Percentiles rank a stretch among this genome's conserved stretches.
These are phyloP conservation scores for Rosa rugosa DNA, from an alignment of 306 rosid genomes.

Conservation along the genomic window DNA sequence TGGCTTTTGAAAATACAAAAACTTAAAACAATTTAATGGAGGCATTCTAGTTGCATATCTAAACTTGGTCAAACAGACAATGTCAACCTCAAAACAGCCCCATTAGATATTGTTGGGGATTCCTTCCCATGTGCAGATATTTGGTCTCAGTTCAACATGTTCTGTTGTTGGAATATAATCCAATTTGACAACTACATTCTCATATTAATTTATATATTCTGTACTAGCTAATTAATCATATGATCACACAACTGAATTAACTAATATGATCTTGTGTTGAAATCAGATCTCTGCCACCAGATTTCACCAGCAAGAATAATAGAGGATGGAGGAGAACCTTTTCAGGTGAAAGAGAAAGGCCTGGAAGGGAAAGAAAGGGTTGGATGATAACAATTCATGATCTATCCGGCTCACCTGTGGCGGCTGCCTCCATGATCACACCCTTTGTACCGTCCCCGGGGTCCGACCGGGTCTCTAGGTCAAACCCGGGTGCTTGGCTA, in stretches of 20 bases:
- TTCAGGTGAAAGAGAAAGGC: conserved; percentile 49
- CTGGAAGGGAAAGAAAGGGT: conserved; percentile 83
- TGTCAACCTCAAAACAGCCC: conserved; percentile 36
- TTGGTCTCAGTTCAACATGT: conserved; percentile 15
- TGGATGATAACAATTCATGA: conserved; percentile 92
- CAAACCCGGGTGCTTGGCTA: conserved; percentile 95
- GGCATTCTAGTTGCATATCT: conserved; percentile 20
- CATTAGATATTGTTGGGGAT: conserved; percentile 23
- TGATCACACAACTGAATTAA: background rate
- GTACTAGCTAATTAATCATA: background rate
- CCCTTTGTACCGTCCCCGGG: conserved; percentile 93
- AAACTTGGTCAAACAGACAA: conserved; percentile 48
- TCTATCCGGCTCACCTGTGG: conserved; percentile 88
- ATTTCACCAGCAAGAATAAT: conserved; percentile 41
- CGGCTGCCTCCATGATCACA: conserved; percentile 87
- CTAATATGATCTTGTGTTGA: background rate
- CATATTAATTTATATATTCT: background rate
- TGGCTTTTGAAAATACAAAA: background rate
- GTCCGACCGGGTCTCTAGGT: conserved; percentile 75
- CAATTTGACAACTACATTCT: background rate
- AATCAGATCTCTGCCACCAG: conserved; percentile 59
- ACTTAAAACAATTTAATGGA: background rate
- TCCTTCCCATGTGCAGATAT: conserved; percentile 57
- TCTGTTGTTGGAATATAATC: conserved; percentile 10
- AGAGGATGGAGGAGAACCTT: conserved; percentile 65